Conservation (phyloP, 805 yeast species). For the Novakomyces olei region DNA sequence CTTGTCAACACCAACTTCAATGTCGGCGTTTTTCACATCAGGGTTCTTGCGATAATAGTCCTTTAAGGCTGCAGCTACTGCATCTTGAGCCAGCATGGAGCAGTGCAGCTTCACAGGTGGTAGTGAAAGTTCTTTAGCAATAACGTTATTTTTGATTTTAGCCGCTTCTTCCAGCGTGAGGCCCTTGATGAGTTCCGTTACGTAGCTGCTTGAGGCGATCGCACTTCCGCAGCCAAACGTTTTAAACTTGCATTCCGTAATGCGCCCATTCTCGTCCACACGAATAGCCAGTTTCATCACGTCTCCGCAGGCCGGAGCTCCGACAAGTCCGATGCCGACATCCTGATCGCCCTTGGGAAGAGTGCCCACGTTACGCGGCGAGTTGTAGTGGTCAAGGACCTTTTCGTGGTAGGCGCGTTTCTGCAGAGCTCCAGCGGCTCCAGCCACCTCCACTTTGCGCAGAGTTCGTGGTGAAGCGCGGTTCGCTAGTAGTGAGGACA, state of each 20-base stretch:
- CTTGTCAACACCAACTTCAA: too few relatives aligned
- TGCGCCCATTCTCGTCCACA: constrained; percentile 77
- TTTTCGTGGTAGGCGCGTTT: constrained; percentile 62
- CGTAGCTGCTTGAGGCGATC: constrained; percentile 84
- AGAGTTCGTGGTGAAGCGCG: too few relatives aligned
- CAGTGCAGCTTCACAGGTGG: constrained; percentile 97
- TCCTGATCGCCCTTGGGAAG: constrained; percentile 49
- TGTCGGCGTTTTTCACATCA: too few relatives aligned
- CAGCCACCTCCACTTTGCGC: too few relatives aligned
- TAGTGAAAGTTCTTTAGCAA: constrained; percentile 79
- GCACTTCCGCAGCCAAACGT: constrained; percentile 99
- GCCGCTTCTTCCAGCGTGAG: constrained; percentile 86
- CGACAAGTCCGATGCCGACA: constrained; percentile 94
- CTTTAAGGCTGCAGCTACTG: constrained; percentile 89
- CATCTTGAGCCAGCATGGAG: constrained; percentile 97
- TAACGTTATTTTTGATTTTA: constrained; percentile 74
- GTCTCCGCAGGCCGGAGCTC: constrained; percentile 77
- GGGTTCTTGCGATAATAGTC: constrained; percentile 83
- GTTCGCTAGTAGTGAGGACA: too few relatives aligned
- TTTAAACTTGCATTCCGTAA: constrained; percentile 88
- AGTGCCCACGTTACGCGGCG: constrained; percentile 92
- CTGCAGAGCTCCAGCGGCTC: too few relatives aligned
- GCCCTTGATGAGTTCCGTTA: constrained; percentile 88
- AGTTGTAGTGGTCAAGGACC: constrained; percentile 86
- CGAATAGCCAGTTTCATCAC: constrained; percentile 93